Base-by-base conservation (phyloP, 306 rosid species). In the Cicer judaicum region DNA sequence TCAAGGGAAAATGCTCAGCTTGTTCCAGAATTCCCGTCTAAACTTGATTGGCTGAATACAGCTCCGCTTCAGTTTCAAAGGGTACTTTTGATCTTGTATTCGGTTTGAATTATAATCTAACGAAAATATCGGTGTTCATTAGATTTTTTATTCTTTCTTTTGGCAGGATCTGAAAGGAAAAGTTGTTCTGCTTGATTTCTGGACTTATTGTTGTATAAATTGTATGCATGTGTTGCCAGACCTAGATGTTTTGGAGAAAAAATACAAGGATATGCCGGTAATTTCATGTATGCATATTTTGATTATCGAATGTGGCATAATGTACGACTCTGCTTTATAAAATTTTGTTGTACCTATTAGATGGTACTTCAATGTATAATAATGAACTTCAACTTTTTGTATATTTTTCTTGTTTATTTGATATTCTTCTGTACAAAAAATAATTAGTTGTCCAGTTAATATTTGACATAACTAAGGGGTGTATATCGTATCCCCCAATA, bases 181-280 rank as follows among this genome's bases (percentile, higher is more conserved):
- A 85, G 89, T 91, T 82, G 97, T 93, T 75, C 72, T 93, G 64
- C 90, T 93, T 39, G 97, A 93, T 84, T 91, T 93, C 67, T 93
- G 98, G 97, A 93, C 96, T 67, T 93, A 93, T 64, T 91, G 98
- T 77, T 93, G 98, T 76, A 88, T 93, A 78, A 93, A 93, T 75
- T 93, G 98, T 78, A 93, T 93, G 91, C 98, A 93, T 80, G 98
- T 91, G 79, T 84, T 93, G 68, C 98, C 97, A 24, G 97, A 93
- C 83, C 91, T 93, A 49, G 94, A 91, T 80, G 87, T 62, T 78
- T 79, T 93, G 87, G 98, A 93, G 85, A 91, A 86, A 74, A 93
- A 93, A 49, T 93, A 91, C 90, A 87, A 86, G 70, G 92, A 91
- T 66, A 89, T 87, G 97, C 91, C 97, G 84, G 98, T 93, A 91